Base-by-base conservation (phyloP, 2,329 filamentous ascomycete species). In the Colletotrichum orchidophilum region DNA sequence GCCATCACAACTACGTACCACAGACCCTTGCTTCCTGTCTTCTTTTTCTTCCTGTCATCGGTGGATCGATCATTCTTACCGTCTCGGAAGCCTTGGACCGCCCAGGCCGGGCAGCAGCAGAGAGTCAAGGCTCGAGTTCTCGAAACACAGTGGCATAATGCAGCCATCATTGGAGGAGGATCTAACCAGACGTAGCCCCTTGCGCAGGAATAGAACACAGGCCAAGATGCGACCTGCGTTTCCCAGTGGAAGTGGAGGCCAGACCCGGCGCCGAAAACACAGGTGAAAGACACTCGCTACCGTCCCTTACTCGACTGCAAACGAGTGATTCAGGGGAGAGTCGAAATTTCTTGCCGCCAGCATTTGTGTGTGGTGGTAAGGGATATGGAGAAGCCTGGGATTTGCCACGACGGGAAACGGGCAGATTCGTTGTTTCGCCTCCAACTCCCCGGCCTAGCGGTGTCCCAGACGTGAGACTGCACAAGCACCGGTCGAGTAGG, bases 61-160 rank as follows among this genome's bases (percentile, higher is more conserved):
- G 58, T 57, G 42, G 39, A 46, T 46, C 50, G 39, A 46, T 46
- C 50, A 24, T n/a, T 52, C 18, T 24, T 35, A 42, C 55, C 60
- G 55, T 57, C 65, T 69, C 65, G 53, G 54, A 61, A 69, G 58
- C 33, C 33, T 46, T 66, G 46, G n/a, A 49, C 33, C 29, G 11
- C 27, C 46, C 55, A 61, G 54, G 26, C 55, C 50, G 61, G 52
- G 61, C 31, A 70, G 55, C 50, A 57, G 50, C 18, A 31, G 35
- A 59, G 27, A 66, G 62, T 66, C 62, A 54, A 63, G 52, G 57
- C 57, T 71, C 52, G 21, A 60, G 18, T 21, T 42, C 50, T 58
- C 68, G 64, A 70, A 63, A 70, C 59, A 63, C 35, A 49, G 53
- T 33, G 55, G 49, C 27, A 71, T 39, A 46, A 69, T 69, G 39